Evolutionary conservation across 83 land plant species (phyloP).

Genomic region (Diphasiastrum complanatum): DNA sequence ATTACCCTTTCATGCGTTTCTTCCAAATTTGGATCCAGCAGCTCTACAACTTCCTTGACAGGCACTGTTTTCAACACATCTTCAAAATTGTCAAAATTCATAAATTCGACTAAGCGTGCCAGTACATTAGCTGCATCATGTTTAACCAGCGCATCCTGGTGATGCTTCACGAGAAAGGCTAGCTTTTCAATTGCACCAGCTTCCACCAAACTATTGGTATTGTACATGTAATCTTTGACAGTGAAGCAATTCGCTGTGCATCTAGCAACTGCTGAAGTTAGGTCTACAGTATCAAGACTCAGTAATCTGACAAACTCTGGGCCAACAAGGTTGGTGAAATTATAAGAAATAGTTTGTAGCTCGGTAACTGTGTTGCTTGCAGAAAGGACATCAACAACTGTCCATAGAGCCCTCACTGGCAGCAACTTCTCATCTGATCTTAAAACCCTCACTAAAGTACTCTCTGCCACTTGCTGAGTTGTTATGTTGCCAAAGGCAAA

Average conservation of each 20-base stretch:
- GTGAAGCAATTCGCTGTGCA: constrained; percentile 31
- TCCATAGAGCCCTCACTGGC: constrained; percentile 20
- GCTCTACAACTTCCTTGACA: constrained; percentile 23
- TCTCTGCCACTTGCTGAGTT: constrained; percentile 20
- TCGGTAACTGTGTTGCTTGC: constrained; percentile 43
- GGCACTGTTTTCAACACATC: constrained; percentile 28
- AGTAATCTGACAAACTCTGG: constrained; percentile 27
- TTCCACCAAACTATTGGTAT: constrained; percentile 21
- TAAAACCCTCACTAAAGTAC: constrained; percentile 10
- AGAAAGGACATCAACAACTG: constrained; percentile 25
- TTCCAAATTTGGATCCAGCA: constrained; percentile 31
- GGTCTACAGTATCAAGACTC: constrained; percentile 8
- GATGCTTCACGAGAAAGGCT: constrained; percentile 11
- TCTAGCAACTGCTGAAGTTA: constrained; percentile 27
- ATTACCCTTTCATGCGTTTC: constrained; percentile 37
- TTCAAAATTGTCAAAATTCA: constrained; percentile 15
- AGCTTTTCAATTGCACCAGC: constrained; percentile 33
- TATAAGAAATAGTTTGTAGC: constrained; percentile 28
- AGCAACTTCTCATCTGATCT: constrained; percentile 14
- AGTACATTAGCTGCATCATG: constrained; percentile 24
- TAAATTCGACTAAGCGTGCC: constrained; percentile 32
- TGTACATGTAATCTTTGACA: constrained; percentile 22
- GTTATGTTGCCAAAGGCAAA: constrained; percentile 31
- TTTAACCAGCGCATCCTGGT: constrained; percentile 17
- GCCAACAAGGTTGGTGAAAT: constrained; percentile 30